phyloP scores from a whole-genome alignment of 371 early-diverging fungal genomes.

The Mucor circinelloides region DNA sequence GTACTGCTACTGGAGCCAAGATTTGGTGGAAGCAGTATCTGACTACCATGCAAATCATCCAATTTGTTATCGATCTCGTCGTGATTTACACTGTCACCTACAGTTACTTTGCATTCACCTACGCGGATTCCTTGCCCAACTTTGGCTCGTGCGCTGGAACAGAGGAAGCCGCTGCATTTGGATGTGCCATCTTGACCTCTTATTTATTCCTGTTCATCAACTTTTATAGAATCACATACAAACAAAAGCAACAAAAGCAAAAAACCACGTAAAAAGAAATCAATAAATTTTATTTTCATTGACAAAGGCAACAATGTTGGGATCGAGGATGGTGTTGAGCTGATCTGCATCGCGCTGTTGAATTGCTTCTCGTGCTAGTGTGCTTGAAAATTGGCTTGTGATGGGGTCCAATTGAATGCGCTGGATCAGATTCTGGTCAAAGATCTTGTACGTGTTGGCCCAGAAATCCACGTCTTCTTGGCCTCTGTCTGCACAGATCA shows the following conservation, averaged over 20 bases:
- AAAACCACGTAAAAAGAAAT: not conserved
- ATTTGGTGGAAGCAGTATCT: conserved; percentile 91
- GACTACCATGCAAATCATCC: conserved; percentile 85
- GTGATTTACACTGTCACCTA: conserved; percentile 76
- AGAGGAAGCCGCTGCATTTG: conserved; percentile 76
- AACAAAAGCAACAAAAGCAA: conserved; percentile 22
- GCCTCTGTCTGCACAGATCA: conserved; percentile 58
- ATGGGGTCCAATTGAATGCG: conserved; percentile 23
- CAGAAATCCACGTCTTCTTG: conserved; percentile 22
- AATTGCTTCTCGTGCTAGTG: conserved; percentile 22
- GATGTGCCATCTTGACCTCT: conserved; percentile 72
- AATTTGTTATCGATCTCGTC: conserved; percentile 81
- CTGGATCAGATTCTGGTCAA: conserved; percentile 11
- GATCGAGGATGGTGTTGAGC: not conserved
- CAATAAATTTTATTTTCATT: conserved; percentile 12
- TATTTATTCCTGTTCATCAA: conserved; percentile 85
- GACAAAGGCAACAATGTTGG: conserved; percentile 4
- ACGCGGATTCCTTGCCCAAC: conserved; percentile 65
- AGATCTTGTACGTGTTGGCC: conserved; percentile 1
- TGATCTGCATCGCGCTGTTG: not conserved
- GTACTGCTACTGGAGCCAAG: conserved; percentile 75
- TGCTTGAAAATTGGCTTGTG: conserved; percentile 29
- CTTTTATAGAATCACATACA: conserved; percentile 82
- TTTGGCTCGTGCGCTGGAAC: conserved; percentile 76
- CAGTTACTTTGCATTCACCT: conserved; percentile 66